Evolutionary conservation across 2,329 filamentous ascomycete genomes (phyloP), one percentile per base, ranked within the genome.

Genomic region (Monosporascus sp.): DNA sequence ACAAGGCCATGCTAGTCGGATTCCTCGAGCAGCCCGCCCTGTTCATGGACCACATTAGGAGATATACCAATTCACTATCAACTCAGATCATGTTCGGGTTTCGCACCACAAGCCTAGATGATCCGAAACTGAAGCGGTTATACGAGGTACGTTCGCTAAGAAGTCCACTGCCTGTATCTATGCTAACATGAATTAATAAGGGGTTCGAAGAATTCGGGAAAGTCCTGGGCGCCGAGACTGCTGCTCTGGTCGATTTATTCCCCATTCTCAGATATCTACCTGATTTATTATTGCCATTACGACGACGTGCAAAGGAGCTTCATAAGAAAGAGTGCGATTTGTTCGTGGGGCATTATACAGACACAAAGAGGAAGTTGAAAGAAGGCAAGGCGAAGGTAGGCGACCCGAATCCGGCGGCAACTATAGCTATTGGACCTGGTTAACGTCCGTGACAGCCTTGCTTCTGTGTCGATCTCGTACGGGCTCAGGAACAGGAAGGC

Each of bases 1-100:
- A 74, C 62, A 77, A 75, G 55, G 72, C 75, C 45, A 77, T 82
- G 77, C 63, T 79, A 17, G 68, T 45, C 41, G 73, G 76, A 5
- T 62, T 82, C 14, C 56, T 80, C 5, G 68, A 72, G 0, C 54
- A 62, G 6, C 76, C 76, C 0, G 54, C 71, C 0, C 51, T 67
- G 3, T 74, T 74, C 38, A 48, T 71, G 2, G 58, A 74, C 6
- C 71, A 77, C 45, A 69, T 78, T 17, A 56, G 73, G 5, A 67
- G 75, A 11, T 80, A 75, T 55, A 71, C 72, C 2, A 74, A 71
- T 28, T 72, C 75, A 3, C 55, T 79, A 5, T 74, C 72, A 0
- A 77, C 74, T 0, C 70, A 70, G 1, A 77, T 78, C 66, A 65
- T 75, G 0, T 79, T 74, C 47, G 76, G 74, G 5, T 75, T 68